Evolutionary conservation across 371 early-diverging fungal species (phyloP).

Genomic region (Paramicrosporidium saccamoebae): DNA sequence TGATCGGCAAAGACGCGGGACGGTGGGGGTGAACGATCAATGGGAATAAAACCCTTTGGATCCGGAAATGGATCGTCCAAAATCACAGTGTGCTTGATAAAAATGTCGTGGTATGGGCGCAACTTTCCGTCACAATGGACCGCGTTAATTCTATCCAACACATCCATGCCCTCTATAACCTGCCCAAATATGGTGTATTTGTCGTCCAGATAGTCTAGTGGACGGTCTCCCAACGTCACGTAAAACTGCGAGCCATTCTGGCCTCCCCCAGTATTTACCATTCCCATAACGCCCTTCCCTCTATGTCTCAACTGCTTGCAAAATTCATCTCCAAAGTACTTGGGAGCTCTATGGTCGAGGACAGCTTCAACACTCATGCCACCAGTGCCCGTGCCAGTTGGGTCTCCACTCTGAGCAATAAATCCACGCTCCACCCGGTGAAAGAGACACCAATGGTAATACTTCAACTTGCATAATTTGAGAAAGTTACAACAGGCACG

Average conservation of each 20-base stretch:
- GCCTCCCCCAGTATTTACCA: conserved; percentile 18
- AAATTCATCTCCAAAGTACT: conserved; percentile 48
- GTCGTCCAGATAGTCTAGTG: conserved; percentile 77
- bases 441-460: conserved; percentile 58
- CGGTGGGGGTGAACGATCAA: conserved; percentile 44
- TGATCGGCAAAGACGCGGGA: conserved; percentile 8
- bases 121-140: conserved; percentile 27
- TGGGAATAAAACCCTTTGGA: conserved; percentile 26
- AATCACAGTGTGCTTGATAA: conserved; percentile 67
- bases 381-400: conserved; percentile 36
- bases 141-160: conserved; percentile 39
- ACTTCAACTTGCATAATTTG: conserved; percentile 71
- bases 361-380: conserved; percentile 37
- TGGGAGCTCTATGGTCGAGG: conserved; percentile 10
- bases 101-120: conserved; percentile 50
- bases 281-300: conserved; percentile 40
- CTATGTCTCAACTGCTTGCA: conserved; percentile 54
- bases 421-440: conserved; percentile 60
- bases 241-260: conserved; percentile 44
- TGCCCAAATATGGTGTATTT: conserved; percentile 86
- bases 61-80: conserved; percentile 79
- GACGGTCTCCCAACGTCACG: conserved; percentile 48
- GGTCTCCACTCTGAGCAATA: conserved; percentile 61
- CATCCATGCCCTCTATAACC: conserved; percentile 74
- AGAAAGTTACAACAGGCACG: conserved; percentile 47